Base-by-base conservation (phyloP, 257 asterid species). In the Forsythia suspensa region DNA sequence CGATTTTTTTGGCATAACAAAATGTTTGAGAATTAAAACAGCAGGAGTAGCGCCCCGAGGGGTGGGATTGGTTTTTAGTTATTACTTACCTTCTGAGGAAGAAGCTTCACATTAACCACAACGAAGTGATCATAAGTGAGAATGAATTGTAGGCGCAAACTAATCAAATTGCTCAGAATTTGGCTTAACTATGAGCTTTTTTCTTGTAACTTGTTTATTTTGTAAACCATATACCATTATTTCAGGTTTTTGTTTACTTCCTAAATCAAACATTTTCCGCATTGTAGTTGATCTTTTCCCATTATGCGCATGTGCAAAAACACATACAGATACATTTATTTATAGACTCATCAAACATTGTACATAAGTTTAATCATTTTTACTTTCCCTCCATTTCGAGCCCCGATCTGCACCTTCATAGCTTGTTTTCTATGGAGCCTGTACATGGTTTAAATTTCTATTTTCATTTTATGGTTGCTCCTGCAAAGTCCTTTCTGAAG, bases 81-180 rank as follows among this genome's bases (percentile, higher is more conserved):
- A 69, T 46, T 48, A 73, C 73, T 68, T 72, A 81, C n/a, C 44
- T 55, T 21, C 72, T 43, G 63, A 39, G 63, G 61, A 70, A 61
- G 8, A 74, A 75, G 75, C 80, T 69, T 55, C 42, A 67, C 10
- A 68, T 15, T 20, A 74, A 57, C 38, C 42, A 18, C 78, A 39
- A 57, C 29, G 21, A 76, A 70, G 34, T 63, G 72, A 63, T 66
- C 15, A 63, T 70, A 46, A 38, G 38, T 38, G 42, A 42, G 75
- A 72, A 46, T 80, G 6, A 59, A 37, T 68, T 36, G 63, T 40
- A 69, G 34, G 52, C 40, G 29, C 57, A n/a, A 37, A 4, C 78
- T 51, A 66, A 70, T 73, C 76, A 72, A 68, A 79, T 75, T 76
- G 15, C 59, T 77, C 13, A 44, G 24, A 55, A 59, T 75, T 65